Evolutionary conservation across 208 protist species (phyloP).

Genomic region (Trypanosoma cruzi): DNA sequence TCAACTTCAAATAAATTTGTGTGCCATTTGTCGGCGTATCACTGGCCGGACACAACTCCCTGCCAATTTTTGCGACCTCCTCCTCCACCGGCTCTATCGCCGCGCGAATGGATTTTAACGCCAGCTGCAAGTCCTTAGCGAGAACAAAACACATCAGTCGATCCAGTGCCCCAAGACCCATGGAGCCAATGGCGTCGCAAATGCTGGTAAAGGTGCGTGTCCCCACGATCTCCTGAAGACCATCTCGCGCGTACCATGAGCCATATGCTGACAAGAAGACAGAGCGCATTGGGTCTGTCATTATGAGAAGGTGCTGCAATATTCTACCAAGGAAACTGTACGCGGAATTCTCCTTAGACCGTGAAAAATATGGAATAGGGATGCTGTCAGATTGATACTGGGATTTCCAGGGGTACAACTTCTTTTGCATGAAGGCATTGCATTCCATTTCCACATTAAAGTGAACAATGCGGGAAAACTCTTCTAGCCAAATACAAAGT

Average conservation of each 20-base stretch:
- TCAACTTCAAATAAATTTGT: constrained; percentile 43
- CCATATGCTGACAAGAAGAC: constrained; percentile 83
- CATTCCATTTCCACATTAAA: constrained; percentile 98
- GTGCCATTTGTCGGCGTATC: constrained; percentile 26
- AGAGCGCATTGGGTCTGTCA: constrained; percentile 79
- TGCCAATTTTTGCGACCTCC: constrained; percentile 12
- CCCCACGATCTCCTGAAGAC: constrained; percentile 76
- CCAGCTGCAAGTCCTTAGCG: constrained; percentile 87
- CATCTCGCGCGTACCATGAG: constrained; percentile 84
- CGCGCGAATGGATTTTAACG: constrained; percentile 37
- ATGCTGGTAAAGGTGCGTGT: constrained; percentile 87
- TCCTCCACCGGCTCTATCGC: constrained; percentile 27
- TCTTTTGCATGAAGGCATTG: constrained; percentile 94
- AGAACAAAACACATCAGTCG: constrained; percentile 92
- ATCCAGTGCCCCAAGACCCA: constrained; percentile 84
- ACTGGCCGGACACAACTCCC: constrained; percentile 25
- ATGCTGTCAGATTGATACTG: constrained; percentile 93
- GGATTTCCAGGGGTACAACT: constrained; percentile 89
- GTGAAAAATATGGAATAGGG: constrained; percentile 92
- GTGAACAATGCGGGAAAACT: constrained; percentile 95
- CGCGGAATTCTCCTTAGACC: constrained; percentile 30
- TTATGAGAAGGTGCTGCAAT: constrained; percentile 85
- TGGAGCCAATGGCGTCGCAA: constrained; percentile 74
- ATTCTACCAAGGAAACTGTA: constrained; percentile 94
- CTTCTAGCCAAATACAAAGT: constrained; percentile 97